Base-by-base conservation (phyloP, 73 alveolate species). In the Breviolum minutum region DNA sequence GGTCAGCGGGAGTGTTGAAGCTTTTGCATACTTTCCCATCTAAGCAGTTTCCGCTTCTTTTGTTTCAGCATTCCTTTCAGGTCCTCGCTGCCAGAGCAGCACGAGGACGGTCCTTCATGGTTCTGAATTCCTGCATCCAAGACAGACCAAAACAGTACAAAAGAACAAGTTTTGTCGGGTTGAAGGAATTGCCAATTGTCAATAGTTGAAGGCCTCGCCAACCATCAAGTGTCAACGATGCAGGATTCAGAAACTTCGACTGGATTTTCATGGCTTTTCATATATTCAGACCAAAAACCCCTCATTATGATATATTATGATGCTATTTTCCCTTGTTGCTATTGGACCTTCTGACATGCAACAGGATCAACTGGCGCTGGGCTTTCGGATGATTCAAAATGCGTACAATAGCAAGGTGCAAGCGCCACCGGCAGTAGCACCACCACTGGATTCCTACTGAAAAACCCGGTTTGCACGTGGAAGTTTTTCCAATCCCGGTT, bases 321-420 rank as follows among this genome's bases (percentile, higher is more conserved):
- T 68, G 24, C 77, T 17, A 17, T 68, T 22, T 2, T 22, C 24
- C 2, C 77, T 17, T 14, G 77, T 22, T 14, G 77, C 17, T 22
- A 22, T 68, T 2, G 24, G 24, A 66, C 6, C 77, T 17, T 22
- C 29, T 22, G 64, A 79, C 63, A 32, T 20, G 29, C 63, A 6
- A 26, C 69, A 92, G 98, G 98, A 92, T 80, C 98, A 92, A 68
- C 66, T 92, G 77, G 90, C 89, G 68, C 98, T 92, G 71, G 98
- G 98, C 98, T 92, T 73, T 63, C 98, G 98, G 69, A 92, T 92
- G 98, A 92, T 92, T 80, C 98, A 92, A 69, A 92, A 92, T 63
- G 98, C 98, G 8, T 92, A 92, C 98, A 73, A 92, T 14, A 92
- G 98, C 90, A 92, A 92, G 98, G 96, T 54, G n/a, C 8, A 8